Evolutionary conservation across 495 filamentous ascomycete species (phyloP).

Genomic region (Hapsidospora chrysogenum): DNA sequence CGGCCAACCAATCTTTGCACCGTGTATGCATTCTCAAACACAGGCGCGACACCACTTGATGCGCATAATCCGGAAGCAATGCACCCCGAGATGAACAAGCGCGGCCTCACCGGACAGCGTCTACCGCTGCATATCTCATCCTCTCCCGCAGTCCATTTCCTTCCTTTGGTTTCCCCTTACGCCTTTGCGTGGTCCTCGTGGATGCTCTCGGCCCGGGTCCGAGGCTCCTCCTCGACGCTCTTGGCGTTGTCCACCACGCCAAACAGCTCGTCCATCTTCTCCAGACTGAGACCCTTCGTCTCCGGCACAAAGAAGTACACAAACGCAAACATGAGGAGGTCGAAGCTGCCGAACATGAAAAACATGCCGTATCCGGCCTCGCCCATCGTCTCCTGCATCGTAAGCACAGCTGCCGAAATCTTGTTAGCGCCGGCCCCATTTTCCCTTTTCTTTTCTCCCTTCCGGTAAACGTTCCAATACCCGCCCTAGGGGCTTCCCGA

Average conservation of each 20-base stretch:
- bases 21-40: too few relatives aligned
- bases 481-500: too few relatives aligned
- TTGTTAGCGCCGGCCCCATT: background rate
- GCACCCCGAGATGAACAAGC: too few relatives aligned
- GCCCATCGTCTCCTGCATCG: slow-evolving; percentile 46
- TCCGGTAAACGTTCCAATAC: too few relatives aligned
- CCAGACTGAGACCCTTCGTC: slow-evolving; percentile 33
- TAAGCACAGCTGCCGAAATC: slow-evolving; percentile 24
- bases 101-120: too few relatives aligned
- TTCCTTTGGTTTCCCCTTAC: too few relatives aligned
- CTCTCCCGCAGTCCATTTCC: background rate
- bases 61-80: background rate
- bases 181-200: slow-evolving; percentile 1
- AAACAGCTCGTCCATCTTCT: slow-evolving; percentile 33
- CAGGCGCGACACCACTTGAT: background rate
- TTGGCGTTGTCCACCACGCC: slow-evolving; percentile 18
- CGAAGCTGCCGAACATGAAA: slow-evolving; percentile 37
- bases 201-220: slow-evolving; percentile 2
- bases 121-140: too few relatives aligned
- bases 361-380: slow-evolving; percentile 43
- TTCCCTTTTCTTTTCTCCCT: too few relatives aligned
- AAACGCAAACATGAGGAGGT: slow-evolving; percentile 63
- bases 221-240: slow-evolving; percentile 3
- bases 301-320: slow-evolving; percentile 43
- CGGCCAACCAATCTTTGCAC: too few relatives aligned